A percentile compares a stretch with the other conserved stretches of the same genome.
phyloP scores from a whole-genome alignment of 139 green algal species.

The Closterium sp. region DNA sequence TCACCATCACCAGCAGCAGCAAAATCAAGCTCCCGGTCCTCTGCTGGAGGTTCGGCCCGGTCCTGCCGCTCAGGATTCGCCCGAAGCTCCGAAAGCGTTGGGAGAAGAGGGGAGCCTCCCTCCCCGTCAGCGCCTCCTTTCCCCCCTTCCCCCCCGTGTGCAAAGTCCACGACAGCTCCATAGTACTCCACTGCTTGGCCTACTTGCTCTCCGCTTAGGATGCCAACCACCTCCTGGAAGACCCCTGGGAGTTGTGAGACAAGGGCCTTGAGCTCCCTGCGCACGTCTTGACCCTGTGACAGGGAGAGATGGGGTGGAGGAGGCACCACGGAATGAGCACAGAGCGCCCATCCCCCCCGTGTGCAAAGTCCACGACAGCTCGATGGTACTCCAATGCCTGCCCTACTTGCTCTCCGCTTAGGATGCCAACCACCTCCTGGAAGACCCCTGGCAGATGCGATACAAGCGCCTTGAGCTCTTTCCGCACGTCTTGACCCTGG shows the following conservation, averaged over 20 bases:
- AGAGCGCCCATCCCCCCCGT: background rate
- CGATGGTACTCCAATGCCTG: background rate
- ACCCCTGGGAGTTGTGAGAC: background rate
- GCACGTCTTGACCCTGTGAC: background rate
- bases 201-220: background rate
- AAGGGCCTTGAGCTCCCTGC: background rate
- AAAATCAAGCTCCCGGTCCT: background rate
- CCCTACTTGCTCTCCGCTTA: background rate
- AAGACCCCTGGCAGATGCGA: background rate
- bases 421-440: background rate
- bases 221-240: background rate
- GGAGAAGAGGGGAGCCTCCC: background rate
- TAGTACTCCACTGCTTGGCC: background rate
- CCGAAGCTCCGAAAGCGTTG: background rate
- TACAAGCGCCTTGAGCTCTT: background rate
- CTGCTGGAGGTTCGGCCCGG: background rate
- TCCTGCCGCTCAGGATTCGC: background rate
- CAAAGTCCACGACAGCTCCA: background rate
- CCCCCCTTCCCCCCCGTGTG: background rate
- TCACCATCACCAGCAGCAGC: background rate
- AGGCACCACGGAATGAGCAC: background rate
- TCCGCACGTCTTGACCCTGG: background rate
- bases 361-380: background rate
- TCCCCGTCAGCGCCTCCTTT: no score
- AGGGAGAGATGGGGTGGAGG: background rate